Evolutionary conservation across 345 rosid genomes (phyloP).

Genomic region (Hibiscus mutabilis): DNA sequence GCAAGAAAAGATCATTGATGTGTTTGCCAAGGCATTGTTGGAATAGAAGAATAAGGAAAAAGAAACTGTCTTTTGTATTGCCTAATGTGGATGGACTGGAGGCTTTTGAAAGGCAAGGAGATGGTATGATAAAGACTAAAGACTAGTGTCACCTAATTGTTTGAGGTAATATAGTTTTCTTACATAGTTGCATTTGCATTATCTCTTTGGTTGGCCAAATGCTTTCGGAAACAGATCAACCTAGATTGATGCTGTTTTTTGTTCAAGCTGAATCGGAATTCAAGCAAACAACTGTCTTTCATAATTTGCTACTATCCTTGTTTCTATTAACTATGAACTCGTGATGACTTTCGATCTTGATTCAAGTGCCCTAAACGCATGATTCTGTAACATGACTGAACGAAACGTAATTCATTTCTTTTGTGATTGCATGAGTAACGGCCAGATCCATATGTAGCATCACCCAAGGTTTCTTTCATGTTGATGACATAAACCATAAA

Average conservation of each 20-base stretch:
- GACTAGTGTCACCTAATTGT: background rate
- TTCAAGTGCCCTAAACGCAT: background rate
- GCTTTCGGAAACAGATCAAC: conserved; percentile 5
- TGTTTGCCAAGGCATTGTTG: conserved; percentile 30
- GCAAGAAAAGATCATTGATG: conserved; percentile 46
- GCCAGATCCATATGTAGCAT: too few species aligned
- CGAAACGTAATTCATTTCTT: too few species aligned
- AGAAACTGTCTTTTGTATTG: conserved; percentile 15
- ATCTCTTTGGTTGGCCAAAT: background rate
- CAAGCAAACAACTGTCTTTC: background rate
- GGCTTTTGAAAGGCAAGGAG: conserved; percentile 20
- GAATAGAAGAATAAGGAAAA: conserved; percentile 40
- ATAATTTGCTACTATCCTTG: background rate
- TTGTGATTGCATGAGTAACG: too few species aligned
- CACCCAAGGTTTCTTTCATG: too few species aligned
- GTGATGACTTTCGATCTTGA: background rate
- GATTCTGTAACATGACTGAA: background rate
- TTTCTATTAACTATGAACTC: background rate
- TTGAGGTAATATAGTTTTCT: conserved; percentile 1
- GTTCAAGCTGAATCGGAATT: background rate
- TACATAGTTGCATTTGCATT: background rate
- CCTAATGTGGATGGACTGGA: conserved; percentile 12
- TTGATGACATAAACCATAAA: too few species aligned
- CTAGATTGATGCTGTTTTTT: background rate
- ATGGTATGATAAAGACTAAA: background rate